Percentiles rank a stretch among this genome's conserved stretches.
Evolutionary conservation across 345 rosid species (phyloP).

Genomic region (Populus tremula): DNA sequence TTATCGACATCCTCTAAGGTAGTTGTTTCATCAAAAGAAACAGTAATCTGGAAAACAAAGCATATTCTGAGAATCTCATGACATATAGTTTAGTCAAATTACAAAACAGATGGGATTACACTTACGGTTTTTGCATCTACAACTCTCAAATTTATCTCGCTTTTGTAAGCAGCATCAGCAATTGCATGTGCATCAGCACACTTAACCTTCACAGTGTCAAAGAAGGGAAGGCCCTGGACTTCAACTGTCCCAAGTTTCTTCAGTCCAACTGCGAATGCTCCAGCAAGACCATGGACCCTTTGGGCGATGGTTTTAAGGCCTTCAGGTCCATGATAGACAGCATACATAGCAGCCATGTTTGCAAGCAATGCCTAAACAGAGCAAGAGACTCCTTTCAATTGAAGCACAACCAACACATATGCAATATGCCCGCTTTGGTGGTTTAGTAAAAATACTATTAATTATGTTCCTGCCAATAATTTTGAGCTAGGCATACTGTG

Average conservation of each 20-base stretch:
- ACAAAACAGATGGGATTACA: conserved; percentile 13
- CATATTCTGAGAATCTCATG: conserved; percentile 17
- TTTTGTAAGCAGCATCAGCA: conserved; percentile 71
- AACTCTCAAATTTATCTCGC: conserved; percentile 74
- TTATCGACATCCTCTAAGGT: conserved; percentile 88
- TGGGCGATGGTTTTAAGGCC: conserved; percentile 78
- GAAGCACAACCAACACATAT: conserved; percentile 5
- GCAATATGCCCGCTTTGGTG: neutral
- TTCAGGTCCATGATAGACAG: conserved; percentile 96
- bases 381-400: conserved; percentile 20
- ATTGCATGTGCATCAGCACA: conserved; percentile 75
- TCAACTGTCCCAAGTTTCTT: conserved; percentile 83
- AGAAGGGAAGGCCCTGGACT: conserved; percentile 83
- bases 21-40: conserved; percentile 91
- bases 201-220: conserved; percentile 91
- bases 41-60: conserved; percentile 64
- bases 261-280: conserved; percentile 73
- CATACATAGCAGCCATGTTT: conserved; percentile 97
- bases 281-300: conserved; percentile 97
- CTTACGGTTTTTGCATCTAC: conserved; percentile 82
- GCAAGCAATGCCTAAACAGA: conserved; percentile 83
- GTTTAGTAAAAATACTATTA: neutral
- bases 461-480: neutral
- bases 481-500: neutral
- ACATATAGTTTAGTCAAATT: neutral